Conservation (phyloP, 2,329 filamentous ascomycete genomes). For the Aspergillus intermedius region DNA sequence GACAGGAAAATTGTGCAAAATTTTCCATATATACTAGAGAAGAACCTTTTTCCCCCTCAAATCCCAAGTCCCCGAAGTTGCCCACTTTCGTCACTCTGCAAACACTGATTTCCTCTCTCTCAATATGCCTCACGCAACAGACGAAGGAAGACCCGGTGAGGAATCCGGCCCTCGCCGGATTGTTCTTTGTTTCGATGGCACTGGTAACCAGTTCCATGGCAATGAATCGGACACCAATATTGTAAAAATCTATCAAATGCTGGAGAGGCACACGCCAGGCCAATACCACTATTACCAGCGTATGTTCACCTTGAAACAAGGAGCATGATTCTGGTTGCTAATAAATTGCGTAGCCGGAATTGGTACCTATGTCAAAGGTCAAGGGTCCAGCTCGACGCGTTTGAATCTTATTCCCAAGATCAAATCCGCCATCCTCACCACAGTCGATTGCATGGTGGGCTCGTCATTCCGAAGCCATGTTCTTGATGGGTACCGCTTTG, state of each 20-base stretch:
- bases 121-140: not conserved
- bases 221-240: slow-evolving; percentile 48
- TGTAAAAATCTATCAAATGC: slow-evolving; percentile 41
- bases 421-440: slow-evolving; percentile 1
- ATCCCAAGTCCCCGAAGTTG: too few relatives aligned
- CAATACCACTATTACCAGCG: slow-evolving; percentile 6
- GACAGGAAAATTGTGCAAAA: not conserved
- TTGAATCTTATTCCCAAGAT: slow-evolving; percentile 1
- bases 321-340: not conserved
- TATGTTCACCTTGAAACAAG: not conserved
- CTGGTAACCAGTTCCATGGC: slow-evolving; percentile 22
- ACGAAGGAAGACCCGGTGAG: not conserved
- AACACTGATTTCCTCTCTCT: not conserved
- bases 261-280: slow-evolving; percentile 26
- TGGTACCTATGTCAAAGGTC: not conserved
- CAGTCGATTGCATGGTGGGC: slow-evolving; percentile 3
- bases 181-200: slow-evolving; percentile 14
- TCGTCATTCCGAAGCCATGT: slow-evolving; percentile 46
- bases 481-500: slow-evolving; percentile 47
- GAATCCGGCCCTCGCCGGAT: not conserved
- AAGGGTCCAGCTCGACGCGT: not conserved
- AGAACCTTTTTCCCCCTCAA: not conserved
- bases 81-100: too few relatives aligned
- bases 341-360: not conserved
- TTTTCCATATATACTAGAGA: not conserved